Evolutionary conservation across 371 early-diverging fungal species (phyloP).

Genomic region (Mortierella sp.): DNA sequence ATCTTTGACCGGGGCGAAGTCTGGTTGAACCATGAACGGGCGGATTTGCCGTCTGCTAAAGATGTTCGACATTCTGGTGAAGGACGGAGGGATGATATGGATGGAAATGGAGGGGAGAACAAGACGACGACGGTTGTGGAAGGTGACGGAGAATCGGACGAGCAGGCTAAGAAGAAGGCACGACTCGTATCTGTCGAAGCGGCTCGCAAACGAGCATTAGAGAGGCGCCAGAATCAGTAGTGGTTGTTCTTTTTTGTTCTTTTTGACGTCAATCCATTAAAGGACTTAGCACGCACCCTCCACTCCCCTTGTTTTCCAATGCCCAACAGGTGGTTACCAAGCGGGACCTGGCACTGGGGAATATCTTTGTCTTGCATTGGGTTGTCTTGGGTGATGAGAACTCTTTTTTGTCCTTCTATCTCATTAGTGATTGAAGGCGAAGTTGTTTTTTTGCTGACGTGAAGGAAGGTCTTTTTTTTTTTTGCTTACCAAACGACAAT

Average conservation of each 20-base stretch:
- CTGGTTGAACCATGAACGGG: slow-evolving; percentile 44
- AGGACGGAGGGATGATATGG: neutral
- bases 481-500: neutral
- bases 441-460: neutral
- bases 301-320: neutral
- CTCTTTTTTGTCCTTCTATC: neutral
- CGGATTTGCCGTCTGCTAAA: slow-evolving; percentile 12
- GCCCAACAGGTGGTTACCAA: neutral
- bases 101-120: neutral
- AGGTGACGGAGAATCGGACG: slow-evolving; percentile 18
- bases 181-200: slow-evolving; percentile 64
- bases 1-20: slow-evolving; percentile 36
- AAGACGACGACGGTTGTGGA: neutral
- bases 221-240: slow-evolving; percentile 56
- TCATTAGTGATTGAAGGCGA: neutral
- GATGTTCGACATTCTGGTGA: neutral
- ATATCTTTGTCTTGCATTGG: neutral
- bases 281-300: neutral
- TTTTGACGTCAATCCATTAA: neutral
- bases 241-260: neutral
- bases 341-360: neutral
- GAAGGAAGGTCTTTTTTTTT: neutral
- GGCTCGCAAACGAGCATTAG: slow-evolving; percentile 67
- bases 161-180: slow-evolving; percentile 44
- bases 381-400: no score